Evolutionary conservation across 2,329 filamentous ascomycete genomes (phyloP), one percentile per base, ranked within the genome.

Genomic region (Elsinoe necatrix): DNA sequence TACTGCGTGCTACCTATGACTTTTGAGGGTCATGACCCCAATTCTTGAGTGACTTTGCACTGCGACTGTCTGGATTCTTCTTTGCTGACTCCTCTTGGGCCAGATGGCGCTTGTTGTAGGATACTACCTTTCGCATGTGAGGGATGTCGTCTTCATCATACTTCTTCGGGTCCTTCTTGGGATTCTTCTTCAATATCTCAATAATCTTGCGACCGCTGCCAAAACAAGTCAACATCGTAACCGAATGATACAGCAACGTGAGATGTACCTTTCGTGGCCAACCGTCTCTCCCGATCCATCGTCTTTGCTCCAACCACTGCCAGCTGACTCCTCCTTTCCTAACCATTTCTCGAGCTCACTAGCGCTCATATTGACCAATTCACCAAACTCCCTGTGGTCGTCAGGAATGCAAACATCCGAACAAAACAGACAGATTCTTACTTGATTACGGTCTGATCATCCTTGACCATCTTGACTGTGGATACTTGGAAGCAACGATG

Each of bases 41-140:
- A 58, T 84, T 84, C 72, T 83, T 83, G 61, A 84, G 68, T 3
- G 77, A 81, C 25, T 77, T 80, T 48, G 84, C 83, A 59, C 72
- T 75, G 62, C 74, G 77, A 62, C 74, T 77, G n/a, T 73, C 64
- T 52, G 80, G 80, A 61, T 83, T 72, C 57, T 74, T 70, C 63
- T 84, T 83, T 31, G 73, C 74, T 60, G 75, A 77, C 57, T 77
- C 75, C 66, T 86, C 83, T 62, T 85, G 82, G 0, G 82, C 83
- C 0, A 87, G 70, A 69, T 86, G 83, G 3, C 82, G 74, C 66
- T 86, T 86, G 66, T 80, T 83, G 60, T 85, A 85, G 0, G 81
- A 74, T 0, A 84, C 82, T 0, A 85, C 83, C 61, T 63, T 64
- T n/a, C 65, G 63, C 65, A 67, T 67, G 52, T 68, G 83, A 48